Evolutionary conservation across 2,329 filamentous ascomycete species (phyloP).

Genomic region (Sporothrix variecibatus): DNA sequence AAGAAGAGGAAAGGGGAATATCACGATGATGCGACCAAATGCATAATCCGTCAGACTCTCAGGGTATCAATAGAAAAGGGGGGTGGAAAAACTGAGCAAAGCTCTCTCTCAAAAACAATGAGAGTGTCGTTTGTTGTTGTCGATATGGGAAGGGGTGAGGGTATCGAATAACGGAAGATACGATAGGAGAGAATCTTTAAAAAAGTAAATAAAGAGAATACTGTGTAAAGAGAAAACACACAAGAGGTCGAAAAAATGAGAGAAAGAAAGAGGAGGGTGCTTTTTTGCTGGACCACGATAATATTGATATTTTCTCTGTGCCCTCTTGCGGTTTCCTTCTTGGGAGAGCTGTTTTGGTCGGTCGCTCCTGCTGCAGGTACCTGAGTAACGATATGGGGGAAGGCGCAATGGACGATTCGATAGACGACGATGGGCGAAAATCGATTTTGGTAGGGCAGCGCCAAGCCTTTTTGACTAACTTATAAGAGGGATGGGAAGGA

Average conservation of each 20-base stretch:
- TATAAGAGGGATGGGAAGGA: background rate
- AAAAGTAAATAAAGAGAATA: conserved; percentile 1
- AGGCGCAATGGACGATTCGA: conserved; percentile 6
- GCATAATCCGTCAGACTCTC: background rate
- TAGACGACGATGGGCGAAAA: conserved; percentile 4
- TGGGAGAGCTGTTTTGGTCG: background rate
- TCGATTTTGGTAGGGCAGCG: background rate
- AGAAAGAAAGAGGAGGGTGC: background rate
- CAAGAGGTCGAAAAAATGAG: background rate
- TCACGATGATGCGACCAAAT: conserved; percentile 3
- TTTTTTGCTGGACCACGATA: background rate
- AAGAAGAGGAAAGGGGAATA: background rate
- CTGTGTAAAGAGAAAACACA: no score
- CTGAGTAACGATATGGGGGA: conserved; percentile 19
- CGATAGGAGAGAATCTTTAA: background rate
- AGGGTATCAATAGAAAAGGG: background rate
- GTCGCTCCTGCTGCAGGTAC: conserved; percentile 21
- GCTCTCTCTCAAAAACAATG: background rate
- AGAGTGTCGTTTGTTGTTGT: background rate
- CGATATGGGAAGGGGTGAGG: background rate
- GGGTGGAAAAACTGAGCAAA: no score
- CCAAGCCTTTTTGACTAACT: background rate
- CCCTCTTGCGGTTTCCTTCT: background rate
- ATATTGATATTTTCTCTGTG: background rate
- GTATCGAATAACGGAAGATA: background rate